Evolutionary conservation across 805 yeast genomes (phyloP), one percentile per base, ranked within the genome.

Genomic region (Komagataella pastoris): DNA sequence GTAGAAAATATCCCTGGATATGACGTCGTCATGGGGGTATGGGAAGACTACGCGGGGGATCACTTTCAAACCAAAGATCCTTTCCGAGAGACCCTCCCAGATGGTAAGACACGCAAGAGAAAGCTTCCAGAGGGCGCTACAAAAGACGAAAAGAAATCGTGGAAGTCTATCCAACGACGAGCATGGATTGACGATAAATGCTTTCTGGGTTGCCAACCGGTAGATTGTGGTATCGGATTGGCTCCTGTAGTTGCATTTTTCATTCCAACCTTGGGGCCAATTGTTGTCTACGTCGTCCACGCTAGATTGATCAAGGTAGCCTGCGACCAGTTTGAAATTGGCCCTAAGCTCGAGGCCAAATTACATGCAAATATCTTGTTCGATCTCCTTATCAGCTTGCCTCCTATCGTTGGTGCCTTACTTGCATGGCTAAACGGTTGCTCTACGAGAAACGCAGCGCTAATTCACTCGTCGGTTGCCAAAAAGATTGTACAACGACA

Each of bases 111-210:
- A 10, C 74, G 74, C 49, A 74, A 80, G 54, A 72, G 88, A 40
- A 75, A 75, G 54, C 72, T 87, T 12, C 86, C 90, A 1, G 74
- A 72, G 2, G 74, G 74, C 18, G 74, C 80, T 18, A 69, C 81
- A 2, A 75, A 77, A 50, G 69, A 72, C 44, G 93, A 88, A 56
- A 77, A 74, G 48, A 76, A 77, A 58, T 68, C 74, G 6, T 91
- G 93, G 95, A 85, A 82, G 61, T 67, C 64, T 23, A 69, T 89
- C n/a, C 90, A 83, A 60, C 73, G 69, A 50, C 75, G 79, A 54
- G 97, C 97, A 0, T 90, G 97, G 97, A 60, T 75, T 14, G 89
- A 91, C 61, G 98, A 91, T 63, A 76, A 77, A 57, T 87, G 95
- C 62, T 77, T 88, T 59, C 72, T 85, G 63, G 96, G 96, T 0